Conservation (phyloP, 495 filamentous ascomycete genomes). For the Aspergillus haitiensis region DNA sequence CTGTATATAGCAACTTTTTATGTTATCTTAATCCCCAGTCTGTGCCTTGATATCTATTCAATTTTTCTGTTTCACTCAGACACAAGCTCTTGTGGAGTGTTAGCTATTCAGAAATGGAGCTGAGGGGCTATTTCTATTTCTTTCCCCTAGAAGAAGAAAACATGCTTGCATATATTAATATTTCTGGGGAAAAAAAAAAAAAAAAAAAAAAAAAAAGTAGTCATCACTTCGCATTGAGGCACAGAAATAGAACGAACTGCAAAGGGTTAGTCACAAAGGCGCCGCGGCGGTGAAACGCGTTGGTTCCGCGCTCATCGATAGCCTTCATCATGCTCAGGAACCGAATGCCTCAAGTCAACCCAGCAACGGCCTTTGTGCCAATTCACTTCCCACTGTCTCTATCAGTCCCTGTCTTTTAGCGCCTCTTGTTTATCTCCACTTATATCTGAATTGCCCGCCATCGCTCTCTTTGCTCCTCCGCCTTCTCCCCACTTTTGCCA, state of each 20-base stretch:
- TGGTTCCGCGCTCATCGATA: constrained; percentile 1
- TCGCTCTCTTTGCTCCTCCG: neutral
- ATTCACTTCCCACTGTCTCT: neutral
- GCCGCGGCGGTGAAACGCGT: constrained; percentile 15
- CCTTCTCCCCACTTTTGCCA: neutral
- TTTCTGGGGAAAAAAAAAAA: no score
- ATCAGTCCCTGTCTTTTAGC: neutral
- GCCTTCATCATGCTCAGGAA: neutral
- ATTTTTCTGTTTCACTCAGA: neutral
- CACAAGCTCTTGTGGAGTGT: neutral
- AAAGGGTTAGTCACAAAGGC: neutral
- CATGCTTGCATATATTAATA: no score
- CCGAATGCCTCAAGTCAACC: no score
- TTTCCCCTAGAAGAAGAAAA: neutral
- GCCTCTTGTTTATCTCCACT: neutral
- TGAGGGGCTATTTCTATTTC: neutral
- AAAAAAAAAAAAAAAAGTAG: no score
- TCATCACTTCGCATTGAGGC: no score
- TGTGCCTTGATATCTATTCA: neutral
- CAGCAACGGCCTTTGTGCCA: constrained; percentile 8
- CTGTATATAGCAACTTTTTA: neutral
- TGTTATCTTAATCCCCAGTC: neutral
- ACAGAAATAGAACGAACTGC: no score
- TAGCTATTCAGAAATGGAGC: neutral
- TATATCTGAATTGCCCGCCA: neutral